Conservation (phyloP, 441 rosid species). For the Biscutella auriculata region DNA sequence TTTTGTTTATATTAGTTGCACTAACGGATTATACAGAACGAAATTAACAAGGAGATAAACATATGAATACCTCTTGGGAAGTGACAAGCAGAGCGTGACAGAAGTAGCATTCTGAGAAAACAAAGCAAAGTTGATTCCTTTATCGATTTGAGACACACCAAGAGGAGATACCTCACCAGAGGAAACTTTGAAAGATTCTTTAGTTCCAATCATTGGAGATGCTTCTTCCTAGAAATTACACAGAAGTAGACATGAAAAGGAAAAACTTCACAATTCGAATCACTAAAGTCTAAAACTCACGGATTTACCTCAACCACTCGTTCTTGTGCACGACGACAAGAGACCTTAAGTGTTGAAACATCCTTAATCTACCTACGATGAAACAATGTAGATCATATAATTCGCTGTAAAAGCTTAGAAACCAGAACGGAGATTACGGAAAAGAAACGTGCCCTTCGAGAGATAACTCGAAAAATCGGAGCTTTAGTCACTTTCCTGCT, state of each 20-base stretch:
- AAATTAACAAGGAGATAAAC: background rate
- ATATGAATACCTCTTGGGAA: constrained; percentile 46
- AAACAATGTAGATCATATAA: constrained; percentile 6
- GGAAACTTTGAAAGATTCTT: constrained; percentile 29
- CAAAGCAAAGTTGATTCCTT: constrained; percentile 75
- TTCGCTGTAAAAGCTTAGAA: background rate
- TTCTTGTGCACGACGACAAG: constrained; percentile 41
- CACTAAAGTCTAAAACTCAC: background rate
- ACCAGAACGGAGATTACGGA: background rate
- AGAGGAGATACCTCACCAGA: constrained; percentile 73
- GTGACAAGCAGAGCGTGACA: constrained; percentile 64
- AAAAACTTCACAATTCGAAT: background rate
- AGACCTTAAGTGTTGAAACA: constrained; percentile 25
- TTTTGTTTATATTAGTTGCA: background rate
- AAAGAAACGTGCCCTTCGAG: constrained; percentile 41
- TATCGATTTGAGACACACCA: constrained; percentile 67
- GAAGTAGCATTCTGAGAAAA: constrained; percentile 83
- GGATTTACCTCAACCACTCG: constrained; percentile 48
- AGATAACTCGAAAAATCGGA: constrained; percentile 16
- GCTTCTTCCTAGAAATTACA: constrained; percentile 41
- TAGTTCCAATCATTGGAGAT: constrained; percentile 30
- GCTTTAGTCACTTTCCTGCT: constrained; percentile 21
- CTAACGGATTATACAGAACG: background rate
- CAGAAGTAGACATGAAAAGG: background rate
- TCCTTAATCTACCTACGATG: constrained; percentile 31